Evolutionary conservation across 805 yeast species (phyloP).

Genomic region (Metschnikowia continentalis): DNA sequence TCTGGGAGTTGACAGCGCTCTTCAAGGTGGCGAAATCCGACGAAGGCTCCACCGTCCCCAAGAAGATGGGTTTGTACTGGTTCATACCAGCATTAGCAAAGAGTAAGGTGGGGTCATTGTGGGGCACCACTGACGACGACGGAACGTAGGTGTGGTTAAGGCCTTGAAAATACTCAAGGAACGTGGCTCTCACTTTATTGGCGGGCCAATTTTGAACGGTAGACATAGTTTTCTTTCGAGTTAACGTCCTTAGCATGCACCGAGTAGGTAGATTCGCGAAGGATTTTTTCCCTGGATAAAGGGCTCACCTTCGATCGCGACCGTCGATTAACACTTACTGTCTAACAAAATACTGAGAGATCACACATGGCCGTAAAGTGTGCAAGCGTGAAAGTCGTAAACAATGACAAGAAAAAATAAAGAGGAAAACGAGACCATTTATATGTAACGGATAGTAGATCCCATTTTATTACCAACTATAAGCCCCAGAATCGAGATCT

Average conservation of each 20-base stretch:
- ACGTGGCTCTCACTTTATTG: slow-evolving; percentile 71
- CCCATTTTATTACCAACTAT: not conserved
- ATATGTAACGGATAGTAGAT: too few relatives aligned
- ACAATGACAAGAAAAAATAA: too few relatives aligned
- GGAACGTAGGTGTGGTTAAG: slow-evolving; percentile 78
- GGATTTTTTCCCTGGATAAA: slow-evolving; percentile 4
- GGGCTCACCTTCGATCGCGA: not conserved
- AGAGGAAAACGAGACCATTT: too few relatives aligned
- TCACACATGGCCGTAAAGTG: not conserved
- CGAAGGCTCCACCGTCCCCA: slow-evolving; percentile 96
- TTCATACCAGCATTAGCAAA: slow-evolving; percentile 99
- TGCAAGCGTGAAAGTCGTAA: too few relatives aligned
- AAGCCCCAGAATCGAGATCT: not conserved
- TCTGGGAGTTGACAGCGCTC: slow-evolving; percentile 93
- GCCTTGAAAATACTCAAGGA: slow-evolving; percentile 72
- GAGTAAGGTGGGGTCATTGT: slow-evolving; percentile 93
- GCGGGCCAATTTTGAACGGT: slow-evolving; percentile 36
- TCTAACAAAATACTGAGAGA: not conserved
- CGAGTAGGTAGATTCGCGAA: slow-evolving; percentile 3
- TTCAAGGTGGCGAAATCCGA: slow-evolving; percentile 79
- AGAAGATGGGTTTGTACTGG: slow-evolving; percentile 95
- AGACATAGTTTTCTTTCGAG: slow-evolving; percentile 16
- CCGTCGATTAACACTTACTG: not conserved
- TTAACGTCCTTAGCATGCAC: slow-evolving; percentile 18
- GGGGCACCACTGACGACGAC: slow-evolving; percentile 93